Evolutionary conservation across 495 filamentous ascomycete genomes (phyloP).

Genomic region (Aspergillus coremiiformis): DNA sequence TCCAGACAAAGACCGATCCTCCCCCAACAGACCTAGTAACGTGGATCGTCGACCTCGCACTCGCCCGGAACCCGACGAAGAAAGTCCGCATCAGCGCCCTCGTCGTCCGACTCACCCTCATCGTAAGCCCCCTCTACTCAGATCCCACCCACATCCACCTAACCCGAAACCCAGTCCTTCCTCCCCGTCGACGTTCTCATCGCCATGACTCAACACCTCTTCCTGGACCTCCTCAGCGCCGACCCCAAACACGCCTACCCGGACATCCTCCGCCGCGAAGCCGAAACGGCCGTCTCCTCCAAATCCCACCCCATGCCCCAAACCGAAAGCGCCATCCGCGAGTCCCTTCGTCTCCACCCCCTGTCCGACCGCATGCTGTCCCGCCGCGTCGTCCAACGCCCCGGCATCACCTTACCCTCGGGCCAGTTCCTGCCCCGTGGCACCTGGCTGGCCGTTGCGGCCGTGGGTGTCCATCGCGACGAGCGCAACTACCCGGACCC

Average conservation of each 20-base stretch:
- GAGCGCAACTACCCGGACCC: neutral
- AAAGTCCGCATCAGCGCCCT: neutral
- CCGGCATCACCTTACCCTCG: neutral
- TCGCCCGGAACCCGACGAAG: neutral
- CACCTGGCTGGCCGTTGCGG: neutral
- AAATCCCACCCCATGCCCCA: neutral
- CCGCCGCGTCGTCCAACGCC: neutral
- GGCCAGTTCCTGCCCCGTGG: neutral
- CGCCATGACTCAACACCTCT: neutral
- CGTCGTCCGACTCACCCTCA: neutral
- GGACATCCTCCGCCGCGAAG: neutral
- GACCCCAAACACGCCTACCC: neutral
- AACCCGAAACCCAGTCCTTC: neutral
- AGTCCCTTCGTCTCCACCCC: neutral
- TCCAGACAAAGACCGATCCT: neutral
- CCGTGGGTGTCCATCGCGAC: neutral
- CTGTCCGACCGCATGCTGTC: neutral
- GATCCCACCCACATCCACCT: neutral
- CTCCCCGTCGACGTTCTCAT: neutral
- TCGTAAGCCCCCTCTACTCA: neutral
- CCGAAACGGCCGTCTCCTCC: neutral
- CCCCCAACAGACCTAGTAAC: neutral
- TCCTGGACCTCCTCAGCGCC: neutral
- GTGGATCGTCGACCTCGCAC: neutral
- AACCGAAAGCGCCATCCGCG: neutral